Evolutionary conservation across 208 protist genomes (phyloP).

Genomic region (Acanthamoeba triangularis): DNA sequence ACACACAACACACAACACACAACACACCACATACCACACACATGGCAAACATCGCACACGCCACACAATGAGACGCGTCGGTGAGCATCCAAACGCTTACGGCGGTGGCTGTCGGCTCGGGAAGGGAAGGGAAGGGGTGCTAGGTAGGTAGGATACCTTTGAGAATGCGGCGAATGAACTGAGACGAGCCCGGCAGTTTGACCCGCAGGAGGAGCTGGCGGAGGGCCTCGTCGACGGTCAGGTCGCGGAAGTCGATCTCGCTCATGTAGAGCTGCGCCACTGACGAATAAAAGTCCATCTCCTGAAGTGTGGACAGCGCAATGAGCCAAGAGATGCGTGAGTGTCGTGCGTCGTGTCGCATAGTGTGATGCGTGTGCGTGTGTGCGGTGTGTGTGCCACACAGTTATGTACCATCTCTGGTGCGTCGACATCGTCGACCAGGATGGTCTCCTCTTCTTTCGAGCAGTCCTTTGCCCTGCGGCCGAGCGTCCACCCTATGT

Average conservation of each 20-base stretch:
- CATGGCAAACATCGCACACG: too few relatives aligned
- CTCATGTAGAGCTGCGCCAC: conserved; percentile 41
- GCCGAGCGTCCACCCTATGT: background rate
- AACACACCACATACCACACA: background rate
- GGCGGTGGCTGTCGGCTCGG: background rate
- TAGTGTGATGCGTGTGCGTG: too few relatives aligned
- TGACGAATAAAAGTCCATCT: background rate
- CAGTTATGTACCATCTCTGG: background rate
- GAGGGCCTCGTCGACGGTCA: conserved; percentile 20
- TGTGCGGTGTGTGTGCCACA: background rate
- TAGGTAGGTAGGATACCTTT: background rate
- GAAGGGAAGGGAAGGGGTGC: background rate
- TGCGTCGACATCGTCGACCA: background rate
- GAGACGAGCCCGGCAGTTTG: conserved; percentile 47
- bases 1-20: background rate
- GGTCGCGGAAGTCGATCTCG: background rate
- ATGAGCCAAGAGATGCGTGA: background rate
- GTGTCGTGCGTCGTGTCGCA: background rate
- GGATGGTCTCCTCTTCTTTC: conserved; percentile 17
- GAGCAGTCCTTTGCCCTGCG: conserved; percentile 17
- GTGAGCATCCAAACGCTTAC: too few relatives aligned
- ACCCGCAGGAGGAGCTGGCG: conserved; percentile 29
- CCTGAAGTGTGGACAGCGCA: background rate
- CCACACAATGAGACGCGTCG: too few relatives aligned
- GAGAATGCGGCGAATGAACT: conserved; percentile 17